phyloP scores from a whole-genome alignment of 1,284 basidiomycete species.

The Leucoagaricus sp. region DNA sequence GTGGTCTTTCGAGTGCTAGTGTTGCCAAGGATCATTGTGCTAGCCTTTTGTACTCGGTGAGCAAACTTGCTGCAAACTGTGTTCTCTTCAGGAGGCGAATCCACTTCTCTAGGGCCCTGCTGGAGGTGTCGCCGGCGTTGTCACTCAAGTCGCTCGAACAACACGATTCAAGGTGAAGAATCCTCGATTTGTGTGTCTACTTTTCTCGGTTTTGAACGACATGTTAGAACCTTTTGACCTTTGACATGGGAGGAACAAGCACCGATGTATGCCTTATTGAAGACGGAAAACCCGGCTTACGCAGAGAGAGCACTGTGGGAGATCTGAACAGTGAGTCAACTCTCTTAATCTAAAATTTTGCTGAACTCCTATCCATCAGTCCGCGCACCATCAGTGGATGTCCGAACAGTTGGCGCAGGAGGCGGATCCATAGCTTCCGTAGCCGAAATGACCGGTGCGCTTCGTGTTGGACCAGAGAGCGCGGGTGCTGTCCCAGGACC shows the following conservation, averaged over 20 bases:
- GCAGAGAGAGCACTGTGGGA: slow-evolving; percentile 25
- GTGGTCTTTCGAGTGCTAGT: slow-evolving; percentile 26
- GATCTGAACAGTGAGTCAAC: slow-evolving; percentile 23
- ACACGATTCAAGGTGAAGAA: slow-evolving; percentile 24
- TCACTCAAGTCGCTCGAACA: slow-evolving; percentile 23
- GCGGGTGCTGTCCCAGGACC: slow-evolving; percentile 31
- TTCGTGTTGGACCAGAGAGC: slow-evolving; percentile 32
- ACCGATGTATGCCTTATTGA: slow-evolving; percentile 32
- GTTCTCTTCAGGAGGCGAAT: too few relatives aligned
- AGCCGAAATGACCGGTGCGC: slow-evolving; percentile 28
- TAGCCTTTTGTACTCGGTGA: slow-evolving; percentile 24
- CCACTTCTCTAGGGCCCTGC: slow-evolving; percentile 22
- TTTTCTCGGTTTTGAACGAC: neutral
- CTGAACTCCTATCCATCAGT: slow-evolving; percentile 14
- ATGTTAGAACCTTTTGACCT: slow-evolving; percentile 27
- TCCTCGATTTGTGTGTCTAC: neutral
- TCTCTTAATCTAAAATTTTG: neutral
- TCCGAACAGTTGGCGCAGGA: slow-evolving; percentile 33
- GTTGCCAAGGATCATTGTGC: slow-evolving; percentile 26
- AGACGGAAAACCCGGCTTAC: slow-evolving; percentile 27
- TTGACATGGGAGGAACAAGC: slow-evolving; percentile 33
- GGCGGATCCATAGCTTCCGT: slow-evolving; percentile 31
- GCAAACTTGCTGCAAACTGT: neutral
- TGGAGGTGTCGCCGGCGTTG: slow-evolving; percentile 31
- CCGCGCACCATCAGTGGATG: slow-evolving; percentile 29